Base-by-base conservation (phyloP, 192 early-diverging fungal genomes). In the Linnemannia elongata region DNA sequence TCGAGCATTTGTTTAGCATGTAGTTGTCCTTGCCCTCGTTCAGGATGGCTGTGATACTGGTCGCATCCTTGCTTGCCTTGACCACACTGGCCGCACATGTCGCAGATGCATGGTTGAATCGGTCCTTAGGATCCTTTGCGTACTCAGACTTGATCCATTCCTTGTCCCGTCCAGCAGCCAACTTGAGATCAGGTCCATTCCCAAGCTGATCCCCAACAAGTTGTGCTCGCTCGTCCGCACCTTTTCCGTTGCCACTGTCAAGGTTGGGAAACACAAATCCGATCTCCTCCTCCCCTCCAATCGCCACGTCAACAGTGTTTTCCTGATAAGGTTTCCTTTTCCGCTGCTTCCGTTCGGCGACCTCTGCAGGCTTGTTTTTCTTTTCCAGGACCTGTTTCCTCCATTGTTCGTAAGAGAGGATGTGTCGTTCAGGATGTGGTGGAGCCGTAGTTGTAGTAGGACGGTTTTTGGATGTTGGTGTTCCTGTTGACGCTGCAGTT, bases 21-120 rank as follows among this genome's bases (percentile, higher is more conserved):
- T 99, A 99, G 69, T 93, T 91, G 90, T 99, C 99, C 82, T 98
- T 99, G 89, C 93, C 96, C 57, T 96, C 94, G 81, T 93, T 94
- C 6, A 99, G 87, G 60, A 99, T 97, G 0, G 96, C 89, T 3
- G 92, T 94, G 20, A 96, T 90, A 35, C 95, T 94, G 47, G 94
- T 95, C 0, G 99, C 97, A 72, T 96, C 98, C 27, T 91, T 93
- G 89, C 97, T 99, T 17, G 96, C 89, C 18, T 93, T 92, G 47
- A 97, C 91, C 6, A 99, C 94, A 27, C 96, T 93, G 12, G 98
- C 97, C 1, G 97, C 99, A 88, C 99, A 99, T 79, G 97, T 97
- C 20, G 93, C 93, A 0, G 96, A 97, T 5, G 99, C 99, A 81
- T 96, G 97, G 88, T 99, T 99, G 89, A 97, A 98, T n/a, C 96